A percentile compares a stretch with the other conserved stretches of the same genome.
Conservation (phyloP, 2,329 filamentous ascomycete genomes). For the Neonectria ditissima region DNA sequence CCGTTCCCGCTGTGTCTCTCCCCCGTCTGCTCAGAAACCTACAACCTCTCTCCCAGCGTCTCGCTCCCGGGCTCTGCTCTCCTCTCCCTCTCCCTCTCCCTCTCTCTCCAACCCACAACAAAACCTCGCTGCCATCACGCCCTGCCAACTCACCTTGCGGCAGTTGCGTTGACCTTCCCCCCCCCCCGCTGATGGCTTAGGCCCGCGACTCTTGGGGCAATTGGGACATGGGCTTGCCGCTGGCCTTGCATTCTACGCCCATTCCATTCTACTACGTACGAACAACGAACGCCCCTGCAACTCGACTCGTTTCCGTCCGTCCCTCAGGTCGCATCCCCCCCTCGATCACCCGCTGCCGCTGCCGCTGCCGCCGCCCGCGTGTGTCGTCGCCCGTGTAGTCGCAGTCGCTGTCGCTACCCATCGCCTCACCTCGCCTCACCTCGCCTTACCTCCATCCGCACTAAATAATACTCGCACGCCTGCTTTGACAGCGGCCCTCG, state of each 20-base stretch:
- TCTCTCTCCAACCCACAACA: conserved; percentile 8
- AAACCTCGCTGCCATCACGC: conserved; percentile 12
- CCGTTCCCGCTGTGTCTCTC: conserved; percentile 24
- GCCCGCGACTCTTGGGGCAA: conserved; percentile 51
- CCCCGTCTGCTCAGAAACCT: conserved; percentile 24
- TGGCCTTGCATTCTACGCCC: conserved; percentile 47
- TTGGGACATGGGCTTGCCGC: conserved; percentile 54
- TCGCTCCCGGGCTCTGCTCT: conserved; percentile 1
- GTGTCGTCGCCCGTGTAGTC: conserved; percentile 6
- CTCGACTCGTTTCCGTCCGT: conserved; percentile 30
- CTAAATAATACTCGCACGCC: conserved; percentile 1
- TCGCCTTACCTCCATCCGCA: conserved; percentile 12
- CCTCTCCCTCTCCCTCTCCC: no score
- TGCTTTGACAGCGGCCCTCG: conserved; percentile 30
- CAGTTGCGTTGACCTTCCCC: conserved; percentile 38
- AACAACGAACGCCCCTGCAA: conserved; percentile 41
- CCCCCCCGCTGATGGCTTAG: conserved; percentile 51
- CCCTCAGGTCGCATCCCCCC: conserved; percentile 21
- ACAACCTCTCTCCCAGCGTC: conserved; percentile 6
- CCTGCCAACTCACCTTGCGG: conserved; percentile 24
- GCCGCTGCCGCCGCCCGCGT: conserved; percentile 25
- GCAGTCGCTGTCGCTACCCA: conserved; percentile 13
- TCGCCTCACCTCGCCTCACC: no score
- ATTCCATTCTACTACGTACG: no score
- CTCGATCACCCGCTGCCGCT: conserved; percentile 35